These are phyloP conservation scores for Phytopythium montanum DNA, from an alignment of 352 stramenopile genomes.

Conservation along the genomic window DNA sequence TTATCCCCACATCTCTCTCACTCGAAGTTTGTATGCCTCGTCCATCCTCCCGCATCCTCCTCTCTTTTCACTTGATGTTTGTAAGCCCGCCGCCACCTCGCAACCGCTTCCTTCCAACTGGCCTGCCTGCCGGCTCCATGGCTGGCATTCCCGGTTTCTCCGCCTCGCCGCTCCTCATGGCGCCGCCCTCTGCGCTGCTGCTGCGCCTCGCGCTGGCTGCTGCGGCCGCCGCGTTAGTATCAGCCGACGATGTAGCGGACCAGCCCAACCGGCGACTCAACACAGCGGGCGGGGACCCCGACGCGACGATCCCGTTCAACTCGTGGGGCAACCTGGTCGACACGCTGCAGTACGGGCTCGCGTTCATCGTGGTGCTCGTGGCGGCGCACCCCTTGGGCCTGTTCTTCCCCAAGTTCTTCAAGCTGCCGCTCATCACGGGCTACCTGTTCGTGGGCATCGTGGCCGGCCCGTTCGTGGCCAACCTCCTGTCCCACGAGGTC, in stretches of 20 bases:
- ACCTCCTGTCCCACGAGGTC: constrained; percentile 32
- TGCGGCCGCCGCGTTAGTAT: background rate
- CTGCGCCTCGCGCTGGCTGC: background rate
- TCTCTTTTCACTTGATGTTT: background rate
- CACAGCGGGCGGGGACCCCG: too few species aligned
- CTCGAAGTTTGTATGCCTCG: background rate
- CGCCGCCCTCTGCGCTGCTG: background rate
- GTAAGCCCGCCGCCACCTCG: background rate
- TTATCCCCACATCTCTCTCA: background rate
- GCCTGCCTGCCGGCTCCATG: background rate
- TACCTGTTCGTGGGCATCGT: constrained; percentile 61
- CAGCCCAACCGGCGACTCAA: background rate
- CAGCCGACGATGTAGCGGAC: background rate
- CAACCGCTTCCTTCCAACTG: background rate
- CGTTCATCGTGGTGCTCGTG: constrained; percentile 54
- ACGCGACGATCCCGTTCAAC: constrained; percentile 38
- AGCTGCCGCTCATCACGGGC: constrained; percentile 57
- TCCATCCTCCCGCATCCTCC: background rate
- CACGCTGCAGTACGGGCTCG: constrained; percentile 41
- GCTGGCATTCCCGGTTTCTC: background rate
- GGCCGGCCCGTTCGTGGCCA: constrained; percentile 49
- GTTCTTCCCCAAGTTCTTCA: constrained; percentile 54
- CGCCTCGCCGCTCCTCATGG: background rate
- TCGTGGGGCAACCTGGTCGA: constrained; percentile 31
- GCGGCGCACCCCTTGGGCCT: constrained; percentile 53